These are phyloP conservation scores for Populus pruinosa DNA, from an alignment of 345 rosid genomes.

Conservation along the genomic window DNA sequence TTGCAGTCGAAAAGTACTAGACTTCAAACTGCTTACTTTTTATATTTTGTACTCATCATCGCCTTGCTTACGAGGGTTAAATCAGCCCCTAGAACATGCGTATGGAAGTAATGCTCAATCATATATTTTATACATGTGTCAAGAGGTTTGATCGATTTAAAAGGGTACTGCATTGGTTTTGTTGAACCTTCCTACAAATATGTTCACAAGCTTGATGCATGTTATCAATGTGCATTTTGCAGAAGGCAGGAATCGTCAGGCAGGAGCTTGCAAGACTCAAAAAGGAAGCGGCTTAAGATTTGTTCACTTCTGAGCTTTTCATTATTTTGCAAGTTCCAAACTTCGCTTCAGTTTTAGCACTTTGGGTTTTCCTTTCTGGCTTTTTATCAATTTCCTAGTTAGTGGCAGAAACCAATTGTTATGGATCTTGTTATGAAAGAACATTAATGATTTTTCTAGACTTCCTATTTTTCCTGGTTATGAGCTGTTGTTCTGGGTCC, in stretches of 20 bases:
- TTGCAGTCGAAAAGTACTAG: background rate
- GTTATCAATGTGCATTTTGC: background rate
- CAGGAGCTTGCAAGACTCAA: slow-evolving; percentile 22
- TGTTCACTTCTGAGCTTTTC: background rate
- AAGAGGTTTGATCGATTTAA: background rate
- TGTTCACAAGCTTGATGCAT: background rate
- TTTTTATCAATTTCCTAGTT: background rate
- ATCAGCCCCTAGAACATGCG: background rate
- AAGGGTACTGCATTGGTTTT: background rate
- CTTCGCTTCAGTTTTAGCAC: background rate
- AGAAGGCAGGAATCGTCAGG: slow-evolving; percentile 19
- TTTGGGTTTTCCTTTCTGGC: background rate
- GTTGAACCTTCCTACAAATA: background rate
- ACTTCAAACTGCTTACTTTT: background rate
- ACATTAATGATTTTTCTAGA: background rate
- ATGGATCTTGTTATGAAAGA: background rate
- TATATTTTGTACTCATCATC: background rate
- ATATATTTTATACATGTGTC: background rate
- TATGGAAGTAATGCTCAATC: background rate
- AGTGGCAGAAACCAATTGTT: background rate
- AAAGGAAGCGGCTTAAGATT: slow-evolving; percentile 14
- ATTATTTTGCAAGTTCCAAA: background rate
- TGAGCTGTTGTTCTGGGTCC: background rate
- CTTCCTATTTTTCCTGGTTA: background rate
- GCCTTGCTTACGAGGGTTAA: background rate